A percentile compares a stretch with the other conserved stretches of the same genome.
Conservation (phyloP, 192 early-diverging fungal species). For the Piromyces finnis region DNA sequence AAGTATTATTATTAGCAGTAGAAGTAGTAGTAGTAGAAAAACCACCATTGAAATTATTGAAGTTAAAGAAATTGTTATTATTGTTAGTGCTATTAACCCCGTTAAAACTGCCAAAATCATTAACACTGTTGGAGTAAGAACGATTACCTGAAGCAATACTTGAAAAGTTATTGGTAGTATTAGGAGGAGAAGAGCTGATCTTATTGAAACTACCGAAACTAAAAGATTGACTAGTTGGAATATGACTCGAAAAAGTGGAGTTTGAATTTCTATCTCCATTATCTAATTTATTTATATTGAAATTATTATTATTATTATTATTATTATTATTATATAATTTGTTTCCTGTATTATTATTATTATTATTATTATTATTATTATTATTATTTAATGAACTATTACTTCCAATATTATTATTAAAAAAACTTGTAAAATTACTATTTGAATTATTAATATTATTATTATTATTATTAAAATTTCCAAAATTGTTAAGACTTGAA, state of each 20-base stretch:
- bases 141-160: neutral
- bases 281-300: neutral
- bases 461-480: neutral
- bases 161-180: neutral
- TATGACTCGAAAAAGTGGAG: neutral
- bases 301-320: neutral
- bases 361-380: neutral
- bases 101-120: neutral
- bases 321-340: neutral
- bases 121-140: neutral
- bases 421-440: neutral
- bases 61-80: neutral
- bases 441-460: neutral
- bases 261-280: neutral
- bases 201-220: neutral
- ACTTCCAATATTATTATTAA: neutral
- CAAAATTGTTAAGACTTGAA: neutral
- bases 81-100: neutral
- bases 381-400: neutral
- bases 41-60: neutral
- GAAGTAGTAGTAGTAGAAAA: neutral
- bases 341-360: neutral
- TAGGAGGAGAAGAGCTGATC: neutral
- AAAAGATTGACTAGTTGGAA: neutral
- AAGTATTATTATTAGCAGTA: neutral